phyloP scores from a whole-genome alignment of 352 stramenopile genomes.

The Phytophthora foliorum region DNA sequence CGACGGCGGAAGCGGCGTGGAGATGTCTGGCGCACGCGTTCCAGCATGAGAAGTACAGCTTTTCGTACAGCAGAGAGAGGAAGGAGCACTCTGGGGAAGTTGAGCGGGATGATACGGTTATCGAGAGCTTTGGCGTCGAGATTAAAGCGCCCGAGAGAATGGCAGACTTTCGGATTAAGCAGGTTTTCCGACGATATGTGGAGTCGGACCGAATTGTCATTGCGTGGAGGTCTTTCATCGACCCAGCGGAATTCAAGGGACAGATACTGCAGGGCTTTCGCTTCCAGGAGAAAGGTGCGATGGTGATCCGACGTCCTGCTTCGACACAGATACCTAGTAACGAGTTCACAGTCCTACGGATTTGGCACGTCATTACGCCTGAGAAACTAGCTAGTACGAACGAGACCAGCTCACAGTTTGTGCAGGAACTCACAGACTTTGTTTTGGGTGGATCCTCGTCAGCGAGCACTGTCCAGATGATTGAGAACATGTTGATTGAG shows the following conservation, averaged over 20 bases:
- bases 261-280: constrained; percentile 54
- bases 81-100: constrained; percentile 12
- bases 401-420: constrained; percentile 28
- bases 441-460: constrained; percentile 48
- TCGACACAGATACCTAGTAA: constrained; percentile 26
- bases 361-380: constrained; percentile 61
- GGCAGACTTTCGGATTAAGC: constrained; percentile 68
- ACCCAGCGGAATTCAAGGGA: constrained; percentile 63
- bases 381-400: constrained; percentile 34
- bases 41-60: constrained; percentile 49
- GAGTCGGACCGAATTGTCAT: constrained; percentile 71
- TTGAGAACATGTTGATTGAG: constrained; percentile 60
- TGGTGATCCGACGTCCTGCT: constrained; percentile 54
- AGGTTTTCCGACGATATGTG: constrained; percentile 71
- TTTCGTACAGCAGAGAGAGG: constrained; percentile 38
- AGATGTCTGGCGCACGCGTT: constrained; percentile 46
- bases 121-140: constrained; percentile 71
- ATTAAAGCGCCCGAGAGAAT: constrained; percentile 54
- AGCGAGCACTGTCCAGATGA: constrained; percentile 57
- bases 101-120: constrained; percentile 56
- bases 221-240: constrained; percentile 67
- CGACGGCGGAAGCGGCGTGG: constrained; percentile 50
- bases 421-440: constrained; percentile 57
- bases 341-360: constrained; percentile 47
- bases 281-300: constrained; percentile 74